These are phyloP conservation scores for Diplodia seriata DNA, from an alignment of 2,329 filamentous ascomycete species.

Conservation along the genomic window DNA sequence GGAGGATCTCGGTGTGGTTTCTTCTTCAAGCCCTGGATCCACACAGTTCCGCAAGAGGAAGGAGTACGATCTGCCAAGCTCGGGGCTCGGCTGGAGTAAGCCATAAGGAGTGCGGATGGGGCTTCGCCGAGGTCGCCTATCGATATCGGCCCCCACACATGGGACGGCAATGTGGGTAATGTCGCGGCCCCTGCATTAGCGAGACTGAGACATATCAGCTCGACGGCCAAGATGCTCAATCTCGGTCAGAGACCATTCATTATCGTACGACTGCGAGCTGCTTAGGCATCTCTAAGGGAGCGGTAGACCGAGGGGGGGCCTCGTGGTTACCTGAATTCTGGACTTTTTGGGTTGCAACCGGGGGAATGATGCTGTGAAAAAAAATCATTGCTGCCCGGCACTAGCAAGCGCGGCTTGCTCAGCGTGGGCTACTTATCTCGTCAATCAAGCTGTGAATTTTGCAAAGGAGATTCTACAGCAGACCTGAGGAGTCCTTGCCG, in stretches of 20 bases:
- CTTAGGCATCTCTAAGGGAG: neutral
- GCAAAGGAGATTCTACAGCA: neutral
- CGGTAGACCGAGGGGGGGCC: neutral
- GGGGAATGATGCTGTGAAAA: neutral
- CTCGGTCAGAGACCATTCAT: no score
- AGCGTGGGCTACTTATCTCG: neutral
- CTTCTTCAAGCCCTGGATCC: neutral
- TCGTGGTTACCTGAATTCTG: neutral
- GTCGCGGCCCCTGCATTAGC: constrained; percentile 1
- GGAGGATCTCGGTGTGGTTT: neutral
- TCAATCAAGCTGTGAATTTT: neutral
- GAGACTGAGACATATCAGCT: neutral
- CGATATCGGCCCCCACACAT: neutral
- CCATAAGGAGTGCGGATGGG: neutral
- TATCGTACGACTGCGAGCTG: neutral
- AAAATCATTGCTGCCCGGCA: neutral
- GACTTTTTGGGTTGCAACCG: neutral
- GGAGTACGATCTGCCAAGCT: neutral
- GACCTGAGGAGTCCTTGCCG: neutral
- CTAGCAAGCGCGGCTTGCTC: no score
- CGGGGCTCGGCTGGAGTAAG: neutral
- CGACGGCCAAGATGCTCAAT: no score
- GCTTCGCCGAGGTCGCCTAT: neutral
- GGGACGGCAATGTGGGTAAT: neutral
- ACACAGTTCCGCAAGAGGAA: no score